Percentiles rank a stretch among this genome's conserved stretches.
phyloP scores from a whole-genome alignment of 495 filamentous ascomycete genomes.

The Neurospora sp. region DNA sequence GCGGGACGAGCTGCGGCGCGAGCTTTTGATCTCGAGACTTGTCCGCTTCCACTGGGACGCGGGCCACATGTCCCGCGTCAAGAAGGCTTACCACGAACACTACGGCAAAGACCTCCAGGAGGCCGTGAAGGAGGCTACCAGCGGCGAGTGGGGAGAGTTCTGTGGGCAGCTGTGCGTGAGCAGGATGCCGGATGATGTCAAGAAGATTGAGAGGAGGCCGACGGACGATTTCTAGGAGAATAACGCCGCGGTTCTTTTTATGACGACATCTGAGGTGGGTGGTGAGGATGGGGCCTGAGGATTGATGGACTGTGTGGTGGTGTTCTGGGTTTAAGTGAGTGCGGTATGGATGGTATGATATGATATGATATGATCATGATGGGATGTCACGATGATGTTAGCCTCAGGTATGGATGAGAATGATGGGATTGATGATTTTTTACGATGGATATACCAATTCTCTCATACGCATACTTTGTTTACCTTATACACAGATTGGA shows the following conservation, averaged over 20 bases:
- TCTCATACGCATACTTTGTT: neutral
- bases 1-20: constrained; percentile 60
- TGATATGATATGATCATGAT: neutral
- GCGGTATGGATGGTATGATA: neutral
- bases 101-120: constrained; percentile 63
- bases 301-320: neutral
- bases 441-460: neutral
- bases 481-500: neutral
- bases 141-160: constrained; percentile 42
- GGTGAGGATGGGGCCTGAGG: neutral
- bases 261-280: neutral
- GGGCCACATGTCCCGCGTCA: constrained; percentile 60
- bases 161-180: constrained; percentile 42
- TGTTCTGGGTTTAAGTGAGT: neutral
- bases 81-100: constrained; percentile 57
- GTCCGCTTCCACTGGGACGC: constrained; percentile 82
- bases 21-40: constrained; percentile 70
- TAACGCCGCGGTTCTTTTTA: neutral
- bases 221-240: constrained; percentile 9
- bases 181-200: constrained; percentile 43
- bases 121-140: constrained; percentile 41
- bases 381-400: neutral
- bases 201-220: constrained; percentile 27
- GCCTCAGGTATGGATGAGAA: neutral
- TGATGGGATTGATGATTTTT: neutral